phyloP scores from a whole-genome alignment of 345 rosid genomes.

The Hibiscus mutabilis region DNA sequence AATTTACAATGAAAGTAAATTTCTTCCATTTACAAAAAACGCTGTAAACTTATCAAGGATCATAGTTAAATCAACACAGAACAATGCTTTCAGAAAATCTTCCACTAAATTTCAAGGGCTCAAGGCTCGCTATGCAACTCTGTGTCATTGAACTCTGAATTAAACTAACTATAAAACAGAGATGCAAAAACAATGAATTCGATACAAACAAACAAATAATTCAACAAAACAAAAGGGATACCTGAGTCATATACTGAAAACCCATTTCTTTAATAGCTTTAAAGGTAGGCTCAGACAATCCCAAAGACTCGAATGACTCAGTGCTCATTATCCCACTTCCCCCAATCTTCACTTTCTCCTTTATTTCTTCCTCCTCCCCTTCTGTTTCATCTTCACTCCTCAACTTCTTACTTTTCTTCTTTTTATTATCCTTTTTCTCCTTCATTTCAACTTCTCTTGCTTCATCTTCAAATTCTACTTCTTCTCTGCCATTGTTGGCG shows the following conservation, averaged over 20 bases:
- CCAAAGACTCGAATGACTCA: constrained; percentile 61
- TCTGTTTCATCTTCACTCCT: constrained; percentile 14
- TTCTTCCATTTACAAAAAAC: not conserved
- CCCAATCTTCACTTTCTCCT: constrained; percentile 13
- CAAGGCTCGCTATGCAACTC: not conserved
- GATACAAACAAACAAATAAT: not conserved
- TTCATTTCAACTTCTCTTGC: not conserved
- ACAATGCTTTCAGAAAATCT: not conserved
- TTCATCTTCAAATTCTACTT: constrained; percentile 10
- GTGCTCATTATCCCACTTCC: constrained; percentile 77
- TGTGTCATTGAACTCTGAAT: not conserved
- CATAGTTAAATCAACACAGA: not conserved
- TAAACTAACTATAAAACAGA: not conserved
- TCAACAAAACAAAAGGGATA: constrained; percentile 9
- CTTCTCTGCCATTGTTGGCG: not conserved
- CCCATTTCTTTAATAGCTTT: constrained; percentile 72
- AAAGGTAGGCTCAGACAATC: constrained; percentile 58
- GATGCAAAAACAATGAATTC: not conserved
- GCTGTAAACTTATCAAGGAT: not conserved
- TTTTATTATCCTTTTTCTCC: not conserved
- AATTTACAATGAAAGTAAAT: constrained; percentile 15
- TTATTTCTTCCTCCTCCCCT: constrained; percentile 4
- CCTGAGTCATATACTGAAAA: constrained; percentile 82
- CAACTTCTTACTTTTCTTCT: constrained; percentile 19
- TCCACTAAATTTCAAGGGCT: not conserved